These are phyloP conservation scores for Aureobasidium sp. DNA, from an alignment of 2,329 filamentous ascomycete species.

Conservation along the genomic window DNA sequence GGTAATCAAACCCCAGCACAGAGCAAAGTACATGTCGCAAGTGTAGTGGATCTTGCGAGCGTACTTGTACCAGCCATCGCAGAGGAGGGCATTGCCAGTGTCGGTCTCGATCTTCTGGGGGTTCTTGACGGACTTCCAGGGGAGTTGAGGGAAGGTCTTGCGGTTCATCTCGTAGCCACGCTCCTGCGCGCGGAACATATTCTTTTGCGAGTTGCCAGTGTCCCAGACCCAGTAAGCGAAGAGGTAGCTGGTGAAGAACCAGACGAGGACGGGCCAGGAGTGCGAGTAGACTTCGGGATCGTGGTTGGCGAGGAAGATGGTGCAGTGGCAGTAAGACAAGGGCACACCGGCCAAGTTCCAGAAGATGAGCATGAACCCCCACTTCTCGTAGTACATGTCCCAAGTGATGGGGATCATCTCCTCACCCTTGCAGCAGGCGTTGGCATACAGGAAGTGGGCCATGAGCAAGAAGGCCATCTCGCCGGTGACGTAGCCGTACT, in stretches of 20 bases:
- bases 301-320: slow-evolving; percentile 80
- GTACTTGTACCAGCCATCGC: slow-evolving; percentile 71
- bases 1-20: slow-evolving; percentile 71
- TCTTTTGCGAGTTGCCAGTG: slow-evolving; percentile 87
- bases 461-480: slow-evolving; percentile 77
- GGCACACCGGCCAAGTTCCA: slow-evolving; percentile 93
- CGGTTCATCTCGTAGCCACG: slow-evolving; percentile 61
- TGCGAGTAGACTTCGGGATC: slow-evolving; percentile 67
- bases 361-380: slow-evolving; percentile 96
- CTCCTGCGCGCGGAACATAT: slow-evolving; percentile 75
- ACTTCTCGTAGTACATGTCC: slow-evolving; percentile 97
- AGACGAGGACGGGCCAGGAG: slow-evolving; percentile 48
- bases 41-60: slow-evolving; percentile 55
- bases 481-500: slow-evolving; percentile 76
- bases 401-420: slow-evolving; percentile 84
- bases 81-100: slow-evolving; percentile 66
- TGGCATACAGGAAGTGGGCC: slow-evolving; percentile 87
- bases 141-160: slow-evolving; percentile 81
- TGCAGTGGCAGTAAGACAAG: slow-evolving; percentile 88
- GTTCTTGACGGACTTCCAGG: slow-evolving; percentile 75
- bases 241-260: slow-evolving; percentile 12
- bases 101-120: slow-evolving; percentile 67
- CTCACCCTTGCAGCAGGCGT: slow-evolving; percentile 86
- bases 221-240: slow-evolving; percentile 15
- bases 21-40: slow-evolving; percentile 68